Evolutionary conservation across 2,329 filamentous ascomycete species (phyloP).

Genomic region (Fusarium luffae): DNA sequence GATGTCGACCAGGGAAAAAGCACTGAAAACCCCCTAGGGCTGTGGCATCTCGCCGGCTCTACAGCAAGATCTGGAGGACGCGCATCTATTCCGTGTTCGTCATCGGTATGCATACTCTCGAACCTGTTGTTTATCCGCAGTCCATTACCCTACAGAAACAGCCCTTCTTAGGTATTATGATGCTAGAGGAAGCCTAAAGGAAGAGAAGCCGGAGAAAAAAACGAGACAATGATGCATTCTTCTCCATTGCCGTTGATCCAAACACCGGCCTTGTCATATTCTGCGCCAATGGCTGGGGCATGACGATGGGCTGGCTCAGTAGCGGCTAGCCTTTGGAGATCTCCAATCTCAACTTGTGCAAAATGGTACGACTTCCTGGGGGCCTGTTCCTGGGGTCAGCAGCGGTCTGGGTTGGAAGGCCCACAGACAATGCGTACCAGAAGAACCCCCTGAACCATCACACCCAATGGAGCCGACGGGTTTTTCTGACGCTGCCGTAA

Average conservation of each 20-base stretch:
- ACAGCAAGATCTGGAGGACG: conserved; percentile 23
- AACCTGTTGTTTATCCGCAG: background rate
- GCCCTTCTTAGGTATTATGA: background rate
- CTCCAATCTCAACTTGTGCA: conserved; percentile 45
- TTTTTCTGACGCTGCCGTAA: conserved; percentile 19
- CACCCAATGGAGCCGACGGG: conserved; percentile 28
- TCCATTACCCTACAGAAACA: background rate
- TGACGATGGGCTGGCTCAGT: conserved; percentile 43
- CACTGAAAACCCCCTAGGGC: conserved; percentile 36
- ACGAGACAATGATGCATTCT: conserved; percentile 32
- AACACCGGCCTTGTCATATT: conserved; percentile 29
- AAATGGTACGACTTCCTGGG: conserved; percentile 47
- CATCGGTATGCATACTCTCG: conserved; percentile 1
- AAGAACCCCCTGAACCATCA: conserved; percentile 32
- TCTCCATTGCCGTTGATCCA: conserved; percentile 29
- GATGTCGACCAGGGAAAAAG: conserved; percentile 31
- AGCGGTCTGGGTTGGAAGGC: conserved; percentile 39
- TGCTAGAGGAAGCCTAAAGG: conserved; percentile 2
- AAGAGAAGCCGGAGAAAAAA: conserved; percentile 19
- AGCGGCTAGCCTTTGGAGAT: conserved; percentile 45
- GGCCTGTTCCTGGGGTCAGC: conserved; percentile 37
- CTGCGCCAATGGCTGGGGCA: conserved; percentile 42
- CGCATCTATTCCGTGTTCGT: conserved; percentile 29
- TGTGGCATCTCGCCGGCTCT: conserved; percentile 23
- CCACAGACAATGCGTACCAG: conserved; percentile 34